A percentile compares a stretch with the other conserved stretches of the same genome.
These are phyloP conservation scores for Taphrina sp. DNA, from an alignment of 1,139 yeast species.

Conservation along the genomic window DNA sequence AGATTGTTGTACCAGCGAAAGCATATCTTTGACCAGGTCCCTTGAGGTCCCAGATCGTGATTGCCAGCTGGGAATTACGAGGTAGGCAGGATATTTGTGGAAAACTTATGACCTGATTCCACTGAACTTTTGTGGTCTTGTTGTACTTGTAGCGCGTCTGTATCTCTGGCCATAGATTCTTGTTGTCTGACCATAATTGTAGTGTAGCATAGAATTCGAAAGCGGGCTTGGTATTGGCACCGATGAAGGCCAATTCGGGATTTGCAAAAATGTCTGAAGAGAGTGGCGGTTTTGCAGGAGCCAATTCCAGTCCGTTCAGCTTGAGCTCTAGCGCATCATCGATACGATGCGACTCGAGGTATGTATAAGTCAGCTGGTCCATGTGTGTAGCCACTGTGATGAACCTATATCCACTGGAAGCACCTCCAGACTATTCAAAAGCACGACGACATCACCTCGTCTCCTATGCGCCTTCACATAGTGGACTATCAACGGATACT, in stretches of 20 bases:
- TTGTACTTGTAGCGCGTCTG: slow-evolving; percentile 66
- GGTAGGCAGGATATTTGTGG: slow-evolving; percentile 73
- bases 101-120: slow-evolving; percentile 65
- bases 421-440: neutral
- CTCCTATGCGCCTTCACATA: neutral
- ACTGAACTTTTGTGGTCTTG: slow-evolving; percentile 44
- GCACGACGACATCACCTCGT: neutral
- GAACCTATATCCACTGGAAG: neutral
- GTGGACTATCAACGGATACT: neutral
- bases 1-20: slow-evolving; percentile 59
- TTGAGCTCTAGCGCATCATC: slow-evolving; percentile 12
- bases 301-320: slow-evolving; percentile 18
- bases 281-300: slow-evolving; percentile 1
- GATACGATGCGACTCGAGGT: slow-evolving; percentile 15
- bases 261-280: slow-evolving; percentile 23
- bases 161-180: slow-evolving; percentile 65
- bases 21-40: slow-evolving; percentile 53
- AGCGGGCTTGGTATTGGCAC: slow-evolving; percentile 26
- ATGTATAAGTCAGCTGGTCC: slow-evolving; percentile 25
- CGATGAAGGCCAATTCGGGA: slow-evolving; percentile 24
- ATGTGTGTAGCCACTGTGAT: neutral
- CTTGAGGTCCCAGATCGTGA: slow-evolving; percentile 66
- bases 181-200: slow-evolving; percentile 60
- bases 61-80: slow-evolving; percentile 56
- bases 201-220: slow-evolving; percentile 61